Evolutionary conservation across 768 basidiomycete species (phyloP).

Genomic region (Termitomyces eurrhizus): DNA sequence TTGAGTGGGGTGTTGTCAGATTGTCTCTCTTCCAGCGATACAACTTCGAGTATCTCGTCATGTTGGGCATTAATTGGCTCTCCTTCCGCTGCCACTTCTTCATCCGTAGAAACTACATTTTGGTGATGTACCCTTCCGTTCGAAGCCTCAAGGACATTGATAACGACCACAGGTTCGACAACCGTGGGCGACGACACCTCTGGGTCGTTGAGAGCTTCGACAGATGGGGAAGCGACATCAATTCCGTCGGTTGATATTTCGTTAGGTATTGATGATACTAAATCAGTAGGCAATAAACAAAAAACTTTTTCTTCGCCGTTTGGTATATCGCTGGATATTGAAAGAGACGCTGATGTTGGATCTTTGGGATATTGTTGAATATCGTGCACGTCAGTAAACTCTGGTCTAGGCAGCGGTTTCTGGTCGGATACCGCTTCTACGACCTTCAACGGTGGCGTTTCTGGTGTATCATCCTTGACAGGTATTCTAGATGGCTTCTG

Average conservation of each 20-base stretch:
- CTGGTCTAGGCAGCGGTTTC: not conserved
- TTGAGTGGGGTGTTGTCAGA: not conserved
- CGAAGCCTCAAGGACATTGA: not conserved
- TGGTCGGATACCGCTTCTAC: no score
- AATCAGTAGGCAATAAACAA: not conserved
- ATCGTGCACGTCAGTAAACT: not conserved
- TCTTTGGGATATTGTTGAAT: not conserved
- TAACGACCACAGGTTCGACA: not conserved
- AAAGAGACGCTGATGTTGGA: not conserved
- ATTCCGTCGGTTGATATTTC: not conserved
- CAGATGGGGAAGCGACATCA: not conserved
- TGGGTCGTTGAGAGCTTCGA: not conserved
- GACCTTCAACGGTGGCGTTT: not conserved
- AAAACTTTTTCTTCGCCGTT: not conserved
- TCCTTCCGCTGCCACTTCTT: not conserved
- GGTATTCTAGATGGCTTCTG: not conserved
- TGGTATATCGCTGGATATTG: not conserved
- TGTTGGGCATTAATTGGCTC: no score
- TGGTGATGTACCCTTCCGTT: not conserved
- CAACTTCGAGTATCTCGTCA: not conserved
- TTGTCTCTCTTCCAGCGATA: not conserved
- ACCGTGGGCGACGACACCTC: not conserved
- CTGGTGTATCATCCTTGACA: not conserved
- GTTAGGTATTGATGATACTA: not conserved
- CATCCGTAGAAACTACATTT: not conserved